Base-by-base conservation (phyloP, 805 yeast genomes). In the Pichia manshurica region DNA sequence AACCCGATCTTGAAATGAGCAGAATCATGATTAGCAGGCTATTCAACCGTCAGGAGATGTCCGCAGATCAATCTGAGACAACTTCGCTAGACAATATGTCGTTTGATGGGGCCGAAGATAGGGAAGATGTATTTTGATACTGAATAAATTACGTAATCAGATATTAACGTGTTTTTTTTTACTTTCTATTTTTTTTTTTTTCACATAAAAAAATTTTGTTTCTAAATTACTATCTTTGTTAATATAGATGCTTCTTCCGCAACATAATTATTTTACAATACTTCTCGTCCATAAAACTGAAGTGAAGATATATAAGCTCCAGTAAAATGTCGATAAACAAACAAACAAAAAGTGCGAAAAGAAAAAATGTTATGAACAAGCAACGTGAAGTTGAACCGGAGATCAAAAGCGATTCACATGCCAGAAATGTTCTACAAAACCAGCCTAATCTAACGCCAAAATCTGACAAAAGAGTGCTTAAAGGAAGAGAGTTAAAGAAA, bases 301-400 rank as follows among this genome's bases (percentile, higher is more conserved):
- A n/a, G n/a, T n/a, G n/a, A n/a, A n/a, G n/a, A n/a, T n/a, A n/a
- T n/a, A n/a, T n/a, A n/a, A n/a, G n/a, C n/a, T n/a, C n/a, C n/a
- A n/a, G n/a, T n/a, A n/a, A n/a, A n/a, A n/a, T 63, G 67, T 62
- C 62, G 10, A 59, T 64, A 5, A 64, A 59, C 44, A 63, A 60
- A 44, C 84, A 80, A 57, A 73, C 83, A 10, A 70, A 78, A 57
- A 73, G 81, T 1, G 79, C 80, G 20, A 82, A 81, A 60, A 72
- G 86, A 62, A 67, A 68, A 46, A 71, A 63, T 39, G 63, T 70
- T 3, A 81, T 77, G 60, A 81, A 79, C 58, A 68, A 70, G 35
- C 74, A 73, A 23, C 73, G 87, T 53, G 69, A 71, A 17, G 76
- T 82, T 2, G 79, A 77, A 48, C 77, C 87, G 2, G 91, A 85